Evolutionary conservation across 2,329 filamentous ascomycete genomes (phyloP).

Genomic region (Ophiostoma pallidulum): DNA sequence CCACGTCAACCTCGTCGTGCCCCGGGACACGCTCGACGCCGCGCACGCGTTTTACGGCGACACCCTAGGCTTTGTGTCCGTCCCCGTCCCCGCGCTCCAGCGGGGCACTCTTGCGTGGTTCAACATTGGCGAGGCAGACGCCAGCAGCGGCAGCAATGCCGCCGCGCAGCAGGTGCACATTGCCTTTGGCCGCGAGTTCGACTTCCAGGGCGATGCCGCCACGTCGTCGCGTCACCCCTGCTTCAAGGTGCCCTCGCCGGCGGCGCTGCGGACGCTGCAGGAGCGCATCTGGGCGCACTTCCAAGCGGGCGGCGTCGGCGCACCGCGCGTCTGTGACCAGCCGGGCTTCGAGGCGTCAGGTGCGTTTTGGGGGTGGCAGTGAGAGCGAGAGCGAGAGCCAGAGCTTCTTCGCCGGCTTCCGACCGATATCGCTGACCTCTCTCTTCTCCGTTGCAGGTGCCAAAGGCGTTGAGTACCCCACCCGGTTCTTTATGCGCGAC

Average conservation of each 20-base stretch:
- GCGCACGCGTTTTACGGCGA: conserved; percentile 45
- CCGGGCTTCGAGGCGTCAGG: conserved; percentile 35
- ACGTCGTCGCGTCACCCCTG: conserved; percentile 46
- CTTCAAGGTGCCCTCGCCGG: conserved; percentile 40
- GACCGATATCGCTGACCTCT: no score
- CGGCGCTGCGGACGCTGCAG: conserved; percentile 39
- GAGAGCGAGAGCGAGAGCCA: no score
- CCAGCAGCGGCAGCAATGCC: no score
- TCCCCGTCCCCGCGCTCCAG: conserved; percentile 43
- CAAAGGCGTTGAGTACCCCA: conserved; percentile 49
- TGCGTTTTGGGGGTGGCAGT: no score
- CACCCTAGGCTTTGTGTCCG: conserved; percentile 44
- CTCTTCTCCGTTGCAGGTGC: no score
- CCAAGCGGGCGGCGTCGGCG: conserved; percentile 35
- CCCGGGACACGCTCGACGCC: conserved; percentile 38
- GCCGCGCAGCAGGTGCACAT: conserved; percentile 47
- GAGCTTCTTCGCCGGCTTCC: no score
- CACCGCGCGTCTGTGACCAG: conserved; percentile 44
- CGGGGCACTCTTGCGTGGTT: conserved; percentile 47
- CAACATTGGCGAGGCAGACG: conserved; percentile 39
- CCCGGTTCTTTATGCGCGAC: conserved; percentile 52
- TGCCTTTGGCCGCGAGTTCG: conserved; percentile 31
- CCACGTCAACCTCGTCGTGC: conserved; percentile 47
- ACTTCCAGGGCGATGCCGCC: conserved; percentile 20
- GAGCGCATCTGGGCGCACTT: conserved; percentile 42